Evolutionary conservation across 148 eudicot genomes (phyloP), one percentile per base, ranked within the genome.

Genomic region (Spergularia bocconei): DNA sequence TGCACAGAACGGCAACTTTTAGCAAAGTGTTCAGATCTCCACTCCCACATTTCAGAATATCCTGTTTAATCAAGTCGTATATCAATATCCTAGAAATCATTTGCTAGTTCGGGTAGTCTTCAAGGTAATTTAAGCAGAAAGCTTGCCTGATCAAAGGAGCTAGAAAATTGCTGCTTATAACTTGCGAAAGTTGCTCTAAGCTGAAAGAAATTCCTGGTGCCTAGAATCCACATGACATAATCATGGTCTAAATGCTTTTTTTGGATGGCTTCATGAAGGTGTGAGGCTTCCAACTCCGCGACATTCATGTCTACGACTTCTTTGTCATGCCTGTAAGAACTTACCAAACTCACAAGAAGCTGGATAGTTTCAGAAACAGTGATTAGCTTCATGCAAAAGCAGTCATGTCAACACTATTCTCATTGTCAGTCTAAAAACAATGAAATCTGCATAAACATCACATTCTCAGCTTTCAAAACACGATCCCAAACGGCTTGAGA

Each of bases 261-360:
- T 25, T 77, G 47, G 55, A 89, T 86, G 36, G 89, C 82, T 33
- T 89, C 85, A 20, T 73, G 81, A 36, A 93, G 82, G 68, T 76
- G 86, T 12, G 63, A 75, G 19, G 96, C 96, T 84, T 93, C 98
- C 25, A 70, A 29, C 63, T 84, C 77, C 12, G 98, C 98, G 0
- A 83, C 62, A 54, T 75, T 57, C 51, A 72, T 53, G 81, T 91
- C 93, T 51, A 91, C 89, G 17, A 83, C 68, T 77, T 88, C 89
- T 75, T 78, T 78, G 62, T 91, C 92, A 69, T 81, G 81, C 81
- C 93, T 86, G 73, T 86, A 93, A 73, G 98, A 89, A 73, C 93
- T 89, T 73, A 88, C 98, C 39, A 93, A 76, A 23, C 87, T 83
- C 54, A 91, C 84, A 41, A 93, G 86, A 75, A 91, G 72, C 98